Evolutionary conservation across 2,329 filamentous ascomycete species (phyloP), one percentile per base, ranked within the genome.

Genomic region (Colletotrichum lupini): DNA sequence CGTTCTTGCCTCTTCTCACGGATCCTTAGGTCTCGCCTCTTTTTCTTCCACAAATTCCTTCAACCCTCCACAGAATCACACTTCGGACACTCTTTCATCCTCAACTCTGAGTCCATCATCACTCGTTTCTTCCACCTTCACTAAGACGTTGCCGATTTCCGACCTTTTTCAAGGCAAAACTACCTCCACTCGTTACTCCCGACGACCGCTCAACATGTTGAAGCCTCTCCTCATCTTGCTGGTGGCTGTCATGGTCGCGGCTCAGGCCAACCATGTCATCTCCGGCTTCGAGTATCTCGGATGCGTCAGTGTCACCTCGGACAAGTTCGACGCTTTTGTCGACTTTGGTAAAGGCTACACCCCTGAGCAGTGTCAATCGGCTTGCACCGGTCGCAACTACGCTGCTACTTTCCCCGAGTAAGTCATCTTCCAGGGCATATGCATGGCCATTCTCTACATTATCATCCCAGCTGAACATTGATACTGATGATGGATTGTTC

Each of bases 291-390:
- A 75, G 62, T 74, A 75, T 19, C 52, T 67, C 9, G 74, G 72
- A 30, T 75, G 74, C 42, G 68, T 72, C 32, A 65, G 72, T 24
- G 66, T 67, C 28, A 66, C 55, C 14, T 42, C 52, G 11, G 60
- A 68, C 56, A 62, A 58, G 42, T 72, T 74, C 56, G 32, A 49
- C 22, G 37, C 67, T 28, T 62, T 63, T 32, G 72, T 72, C 58
- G 30, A 53, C n/a, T 68, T 75, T 42, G 58, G 59, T 22, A 24
- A 24, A 16, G 49, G 55, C n/a, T 74, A 60, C 28, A 74, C 59
- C 14, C 72, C 72, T 3, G 67, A 74, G 52, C 63, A 72, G 52
- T 75, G 74, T 28, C 67, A 75, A 46, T 65, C 72, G 4, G 72
- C 74, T 52, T 75, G 74, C 32, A 58, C 28, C 1, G 72, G 63